These are phyloP conservation scores for Botrytis byssoidea DNA, from an alignment of 2,329 filamentous ascomycete genomes.

Conservation along the genomic window DNA sequence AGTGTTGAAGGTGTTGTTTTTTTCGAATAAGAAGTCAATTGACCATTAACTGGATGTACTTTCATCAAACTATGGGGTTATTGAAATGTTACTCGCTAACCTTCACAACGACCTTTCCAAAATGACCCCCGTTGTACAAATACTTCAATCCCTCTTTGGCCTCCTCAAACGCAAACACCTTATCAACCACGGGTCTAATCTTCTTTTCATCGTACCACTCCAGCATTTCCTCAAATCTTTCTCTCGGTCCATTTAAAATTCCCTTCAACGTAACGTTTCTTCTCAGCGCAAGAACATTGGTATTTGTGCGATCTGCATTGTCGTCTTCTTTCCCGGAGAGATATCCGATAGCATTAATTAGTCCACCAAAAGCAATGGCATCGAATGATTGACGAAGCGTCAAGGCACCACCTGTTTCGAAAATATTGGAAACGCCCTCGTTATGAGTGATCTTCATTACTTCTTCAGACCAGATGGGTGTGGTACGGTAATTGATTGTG, in stretches of 20 bases:
- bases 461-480: slow-evolving; percentile 50
- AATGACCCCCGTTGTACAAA: slow-evolving; percentile 48
- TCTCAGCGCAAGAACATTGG: slow-evolving; percentile 55
- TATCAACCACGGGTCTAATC: slow-evolving; percentile 50
- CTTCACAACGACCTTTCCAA: slow-evolving; percentile 46
- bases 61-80: too few species aligned
- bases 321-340: slow-evolving; percentile 55
- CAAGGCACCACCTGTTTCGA: slow-evolving; percentile 54
- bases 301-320: slow-evolving; percentile 53
- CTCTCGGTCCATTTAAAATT: slow-evolving; percentile 60
- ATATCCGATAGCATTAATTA: slow-evolving; percentile 53
- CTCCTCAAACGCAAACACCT: slow-evolving; percentile 48
- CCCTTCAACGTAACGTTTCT: slow-evolving; percentile 50
- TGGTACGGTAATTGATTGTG: slow-evolving; percentile 54
- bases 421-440: slow-evolving; percentile 52
- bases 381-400: slow-evolving; percentile 54
- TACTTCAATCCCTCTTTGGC: slow-evolving; percentile 48
- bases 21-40: background rate
- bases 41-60: background rate
- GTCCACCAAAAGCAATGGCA: slow-evolving; percentile 53
- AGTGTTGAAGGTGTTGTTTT: background rate
- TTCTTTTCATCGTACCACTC: slow-evolving; percentile 45
- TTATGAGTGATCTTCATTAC: slow-evolving; percentile 48
- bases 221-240: slow-evolving; percentile 55
- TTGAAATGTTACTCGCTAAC: background rate